Base-by-base conservation (phyloP, 108 stramenopile species). In the Cyclotella sp. region DNA sequence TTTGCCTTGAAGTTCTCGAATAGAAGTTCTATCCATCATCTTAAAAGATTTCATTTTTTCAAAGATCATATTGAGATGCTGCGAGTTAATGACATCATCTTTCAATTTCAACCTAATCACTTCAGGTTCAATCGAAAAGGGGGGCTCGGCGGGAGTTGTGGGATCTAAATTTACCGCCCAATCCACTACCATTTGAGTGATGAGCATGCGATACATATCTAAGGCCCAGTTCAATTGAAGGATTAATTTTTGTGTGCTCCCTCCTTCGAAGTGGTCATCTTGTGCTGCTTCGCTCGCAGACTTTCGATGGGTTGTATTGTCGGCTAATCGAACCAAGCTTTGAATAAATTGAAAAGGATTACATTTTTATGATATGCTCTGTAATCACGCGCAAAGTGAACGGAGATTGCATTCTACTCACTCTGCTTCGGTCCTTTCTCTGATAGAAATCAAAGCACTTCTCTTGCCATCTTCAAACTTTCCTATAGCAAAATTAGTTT, bases 241-340 rank as follows among this genome's bases (percentile, higher is more conserved):
- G 16, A 68, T 68, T n/a, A 68, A 53, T 30, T 68, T 68, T 34
- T 68, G 67, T n/a, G 67, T 68, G 18, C 51, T 53, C 16, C 67
- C 67, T 53, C 67, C 67, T 46, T 68, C 67, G 29, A 68, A 68
- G 26, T 68, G 67, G 18, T 68, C 67, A 53, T 68, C 67, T 43
- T 68, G 67, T 18, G 67, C 67, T 52, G 51, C 67, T 27, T 68
- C 67, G 29, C 34, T 68, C 18, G 51, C 67, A 34, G 67, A 68
- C 27, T 52, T 68, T 9, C 67, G 51, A 11, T 27, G 27, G 12
- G 67, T 53, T 52, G 21, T 53, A 43, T 68, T 52, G 28, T 34
- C 67, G 52, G 51, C 51, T 0, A 68, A 16, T 39, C 67, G 13
- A 16, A 68, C 51, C 51, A 68, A 68, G 26, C 55, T 57, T 12